Conservation (phyloP, 1,139 yeast species). For the Candida sp. region DNA sequence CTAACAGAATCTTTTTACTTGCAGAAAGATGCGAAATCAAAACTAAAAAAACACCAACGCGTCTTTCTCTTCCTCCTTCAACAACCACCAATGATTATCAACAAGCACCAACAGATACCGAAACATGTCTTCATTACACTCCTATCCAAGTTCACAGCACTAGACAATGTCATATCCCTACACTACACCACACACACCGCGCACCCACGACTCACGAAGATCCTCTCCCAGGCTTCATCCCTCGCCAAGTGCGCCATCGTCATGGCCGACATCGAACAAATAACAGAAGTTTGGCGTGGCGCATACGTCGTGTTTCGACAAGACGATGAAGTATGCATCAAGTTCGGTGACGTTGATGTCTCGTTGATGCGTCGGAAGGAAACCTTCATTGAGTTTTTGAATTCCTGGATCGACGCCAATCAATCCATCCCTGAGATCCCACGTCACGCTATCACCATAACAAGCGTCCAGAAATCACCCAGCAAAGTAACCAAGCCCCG, state of each 20-base stretch:
- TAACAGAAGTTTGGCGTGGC: conserved; percentile 19
- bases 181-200: conserved; percentile 31
- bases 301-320: conserved; percentile 19
- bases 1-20: no score
- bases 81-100: not conserved
- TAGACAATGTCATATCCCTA: conserved; percentile 27
- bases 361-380: conserved; percentile 42
- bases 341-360: conserved; percentile 8
- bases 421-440: no score
- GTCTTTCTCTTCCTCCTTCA: not conserved
- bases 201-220: conserved; percentile 22
- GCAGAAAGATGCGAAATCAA: no score
- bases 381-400: conserved; percentile 47
- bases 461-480: conserved; percentile 17
- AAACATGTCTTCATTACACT: conserved; percentile 11
- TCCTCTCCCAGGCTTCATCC: conserved; percentile 24
- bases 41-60: no score
- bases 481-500: conserved; percentile 24
- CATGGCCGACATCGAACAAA: conserved; percentile 18
- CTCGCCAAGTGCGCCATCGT: conserved; percentile 21
- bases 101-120: conserved; percentile 14
- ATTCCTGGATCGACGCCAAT: not conserved
- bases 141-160: conserved; percentile 19
- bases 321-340: conserved; percentile 10
- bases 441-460: not conserved